Evolutionary conservation across 164 flowering plant species (phyloP).

Genomic region (Euptelea pleiosperma): DNA sequence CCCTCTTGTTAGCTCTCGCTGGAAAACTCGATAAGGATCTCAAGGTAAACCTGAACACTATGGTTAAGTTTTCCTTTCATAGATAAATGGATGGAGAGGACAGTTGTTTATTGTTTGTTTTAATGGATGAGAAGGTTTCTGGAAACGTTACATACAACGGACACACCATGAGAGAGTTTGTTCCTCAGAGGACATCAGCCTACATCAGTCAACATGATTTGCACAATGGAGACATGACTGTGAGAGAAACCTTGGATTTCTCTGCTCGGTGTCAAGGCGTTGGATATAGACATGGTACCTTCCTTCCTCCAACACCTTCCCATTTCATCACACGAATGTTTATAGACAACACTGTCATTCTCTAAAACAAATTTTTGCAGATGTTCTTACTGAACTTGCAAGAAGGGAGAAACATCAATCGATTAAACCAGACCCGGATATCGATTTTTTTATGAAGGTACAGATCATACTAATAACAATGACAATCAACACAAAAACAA

Average conservation of each 20-base stretch:
- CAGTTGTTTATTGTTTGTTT: background rate
- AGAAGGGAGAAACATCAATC: slow-evolving; percentile 29
- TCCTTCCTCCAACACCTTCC: background rate
- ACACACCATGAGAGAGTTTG: slow-evolving; percentile 31
- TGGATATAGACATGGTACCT: slow-evolving; percentile 32
- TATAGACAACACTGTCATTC: background rate
- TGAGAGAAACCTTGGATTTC: slow-evolving; percentile 37
- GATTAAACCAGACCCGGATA: slow-evolving; percentile 30
- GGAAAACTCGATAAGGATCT: slow-evolving; percentile 42
- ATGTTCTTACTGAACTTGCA: slow-evolving; percentile 29
- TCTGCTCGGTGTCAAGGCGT: slow-evolving; percentile 40
- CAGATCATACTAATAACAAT: background rate
- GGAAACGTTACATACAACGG: slow-evolving; percentile 36
- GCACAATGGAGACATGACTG: slow-evolving; percentile 36
- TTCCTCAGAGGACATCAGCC: slow-evolving; percentile 31
- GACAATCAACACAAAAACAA: background rate
- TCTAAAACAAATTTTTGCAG: slow-evolving; percentile 11
- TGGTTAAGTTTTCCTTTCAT: background rate
- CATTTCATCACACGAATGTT: background rate
- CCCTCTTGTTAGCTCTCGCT: slow-evolving; percentile 33
- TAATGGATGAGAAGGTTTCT: slow-evolving; percentile 21
- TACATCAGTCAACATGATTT: slow-evolving; percentile 38
- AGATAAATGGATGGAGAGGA: background rate
- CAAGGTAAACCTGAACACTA: slow-evolving; percentile 26
- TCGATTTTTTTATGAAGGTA: slow-evolving; percentile 41